Conservation (phyloP, 2,329 filamentous ascomycete species). For the Seiridium unicorne region DNA sequence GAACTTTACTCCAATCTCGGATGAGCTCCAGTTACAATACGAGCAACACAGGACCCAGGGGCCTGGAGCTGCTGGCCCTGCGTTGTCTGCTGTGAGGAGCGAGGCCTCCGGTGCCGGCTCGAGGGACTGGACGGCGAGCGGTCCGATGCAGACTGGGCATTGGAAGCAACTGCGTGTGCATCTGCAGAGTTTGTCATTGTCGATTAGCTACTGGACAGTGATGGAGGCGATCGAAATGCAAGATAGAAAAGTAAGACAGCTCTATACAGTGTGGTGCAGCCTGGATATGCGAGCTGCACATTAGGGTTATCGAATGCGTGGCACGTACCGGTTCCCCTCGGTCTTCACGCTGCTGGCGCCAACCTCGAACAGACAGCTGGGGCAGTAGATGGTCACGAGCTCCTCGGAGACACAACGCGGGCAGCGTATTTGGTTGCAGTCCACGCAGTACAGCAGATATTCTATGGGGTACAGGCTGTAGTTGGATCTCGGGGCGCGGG, state of each 20-base stretch:
- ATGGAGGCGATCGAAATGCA: not conserved
- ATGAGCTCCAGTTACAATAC: conserved; percentile 90
- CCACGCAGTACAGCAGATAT: conserved; percentile 92
- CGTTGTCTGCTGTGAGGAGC: conserved; percentile 42
- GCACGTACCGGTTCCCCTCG: conserved; percentile 81
- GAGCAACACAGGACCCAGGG: conserved; percentile 81
- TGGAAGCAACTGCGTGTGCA: conserved; percentile 95
- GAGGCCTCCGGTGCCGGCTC: conserved; percentile 52
- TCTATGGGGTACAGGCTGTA: conserved; percentile 93
- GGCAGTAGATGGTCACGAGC: conserved; percentile 93
- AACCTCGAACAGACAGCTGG: conserved; percentile 92
- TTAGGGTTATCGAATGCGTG: conserved; percentile 3
- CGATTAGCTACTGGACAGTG: not conserved
- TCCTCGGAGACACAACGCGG: conserved; percentile 90
- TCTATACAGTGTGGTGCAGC: not conserved
- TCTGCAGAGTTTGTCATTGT: conserved; percentile 39
- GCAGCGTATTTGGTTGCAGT: conserved; percentile 95
- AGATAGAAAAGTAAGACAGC: not conserved
- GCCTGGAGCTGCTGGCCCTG: conserved; percentile 32
- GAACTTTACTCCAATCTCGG: conserved; percentile 87
- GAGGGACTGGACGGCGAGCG: conserved; percentile 71
- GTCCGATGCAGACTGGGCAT: conserved; percentile 84
- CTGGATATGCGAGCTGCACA: not conserved
- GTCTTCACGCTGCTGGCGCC: conserved; percentile 88
- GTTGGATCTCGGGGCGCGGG: conserved; percentile 78